A percentile compares a stretch with the other conserved stretches of the same genome.
These are phyloP conservation scores for Pythium volutum DNA, from an alignment of 352 stramenopile genomes.

Conservation along the genomic window DNA sequence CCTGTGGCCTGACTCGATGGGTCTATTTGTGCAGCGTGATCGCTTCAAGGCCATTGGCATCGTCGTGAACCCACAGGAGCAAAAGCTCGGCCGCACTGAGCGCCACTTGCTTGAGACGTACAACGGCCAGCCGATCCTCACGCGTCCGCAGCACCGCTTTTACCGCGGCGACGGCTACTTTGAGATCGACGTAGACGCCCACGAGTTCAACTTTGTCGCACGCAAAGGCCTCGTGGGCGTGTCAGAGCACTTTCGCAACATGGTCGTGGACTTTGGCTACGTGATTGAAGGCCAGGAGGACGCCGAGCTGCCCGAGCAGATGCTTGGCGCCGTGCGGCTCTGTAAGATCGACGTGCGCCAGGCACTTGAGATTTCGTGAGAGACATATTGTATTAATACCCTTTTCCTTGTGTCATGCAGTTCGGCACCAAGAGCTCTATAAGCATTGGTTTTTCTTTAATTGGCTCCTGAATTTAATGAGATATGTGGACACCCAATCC, in stretches of 20 bases:
- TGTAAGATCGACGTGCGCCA: slow-evolving; percentile 71
- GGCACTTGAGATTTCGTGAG: slow-evolving; percentile 38
- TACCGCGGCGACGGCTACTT: slow-evolving; percentile 72
- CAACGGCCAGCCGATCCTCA: slow-evolving; percentile 81
- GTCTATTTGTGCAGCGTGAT: slow-evolving; percentile 43
- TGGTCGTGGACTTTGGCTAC: slow-evolving; percentile 84
- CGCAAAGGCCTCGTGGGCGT: slow-evolving; percentile 71
- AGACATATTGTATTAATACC: too few species aligned
- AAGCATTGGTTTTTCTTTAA: neutral
- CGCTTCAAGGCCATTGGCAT: slow-evolving; percentile 83
- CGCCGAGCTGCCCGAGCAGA: slow-evolving; percentile 70
- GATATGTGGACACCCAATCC: too few species aligned
- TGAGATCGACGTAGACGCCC: slow-evolving; percentile 78
- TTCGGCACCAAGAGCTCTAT: too few species aligned
- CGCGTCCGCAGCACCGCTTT: slow-evolving; percentile 74
- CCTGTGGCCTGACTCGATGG: neutral
- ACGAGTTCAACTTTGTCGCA: slow-evolving; percentile 83
- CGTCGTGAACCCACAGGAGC: slow-evolving; percentile 72
- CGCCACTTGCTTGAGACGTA: slow-evolving; percentile 78
- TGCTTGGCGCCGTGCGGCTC: slow-evolving; percentile 68
- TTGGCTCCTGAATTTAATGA: too few species aligned
- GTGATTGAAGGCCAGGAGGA: slow-evolving; percentile 80
- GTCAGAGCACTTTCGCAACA: slow-evolving; percentile 72
- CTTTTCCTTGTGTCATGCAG: too few species aligned
- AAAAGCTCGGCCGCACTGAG: slow-evolving; percentile 66